Percentiles rank a stretch among this genome's conserved stretches.
Evolutionary conservation across 805 yeast genomes (phyloP).

Genomic region (Candida chauliodis): DNA sequence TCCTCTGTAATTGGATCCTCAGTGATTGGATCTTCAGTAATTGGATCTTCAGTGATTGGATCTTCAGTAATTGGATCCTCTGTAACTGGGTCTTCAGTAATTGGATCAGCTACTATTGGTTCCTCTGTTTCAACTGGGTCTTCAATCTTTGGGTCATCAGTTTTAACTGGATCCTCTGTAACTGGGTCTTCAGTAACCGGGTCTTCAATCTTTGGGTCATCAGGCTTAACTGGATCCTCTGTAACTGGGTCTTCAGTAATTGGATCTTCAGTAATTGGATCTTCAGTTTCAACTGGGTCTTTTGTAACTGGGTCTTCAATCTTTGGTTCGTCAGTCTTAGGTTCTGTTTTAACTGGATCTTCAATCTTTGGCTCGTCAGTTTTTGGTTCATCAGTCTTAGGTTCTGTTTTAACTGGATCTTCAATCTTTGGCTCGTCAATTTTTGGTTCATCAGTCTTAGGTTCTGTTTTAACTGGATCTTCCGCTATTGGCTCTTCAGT

Average conservation of each 20-base stretch:
- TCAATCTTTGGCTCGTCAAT: not conserved
- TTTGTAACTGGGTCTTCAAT: not conserved
- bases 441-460: not conserved
- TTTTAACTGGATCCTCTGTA: not conserved
- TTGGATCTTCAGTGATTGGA: not conserved
- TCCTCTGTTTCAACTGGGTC: not conserved
- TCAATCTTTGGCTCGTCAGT: not conserved
- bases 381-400: not conserved
- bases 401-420: not conserved
- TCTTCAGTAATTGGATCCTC: not conserved
- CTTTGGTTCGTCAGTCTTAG: not conserved
- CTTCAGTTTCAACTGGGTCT: not conserved
- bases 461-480: not conserved
- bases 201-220: not conserved
- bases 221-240: slow-evolving; percentile 1
- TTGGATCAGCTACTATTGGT: not conserved
- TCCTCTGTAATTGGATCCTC: too few species aligned
- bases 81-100: not conserved
- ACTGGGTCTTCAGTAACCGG: not conserved
- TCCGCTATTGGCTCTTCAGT: not conserved
- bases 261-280: not conserved
- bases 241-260: not conserved
- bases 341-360: too few species aligned
- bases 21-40: not conserved
- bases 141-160: not conserved